Evolutionary conservation across 2,329 filamentous ascomycete genomes (phyloP).

Genomic region (Penicillium glabrum): DNA sequence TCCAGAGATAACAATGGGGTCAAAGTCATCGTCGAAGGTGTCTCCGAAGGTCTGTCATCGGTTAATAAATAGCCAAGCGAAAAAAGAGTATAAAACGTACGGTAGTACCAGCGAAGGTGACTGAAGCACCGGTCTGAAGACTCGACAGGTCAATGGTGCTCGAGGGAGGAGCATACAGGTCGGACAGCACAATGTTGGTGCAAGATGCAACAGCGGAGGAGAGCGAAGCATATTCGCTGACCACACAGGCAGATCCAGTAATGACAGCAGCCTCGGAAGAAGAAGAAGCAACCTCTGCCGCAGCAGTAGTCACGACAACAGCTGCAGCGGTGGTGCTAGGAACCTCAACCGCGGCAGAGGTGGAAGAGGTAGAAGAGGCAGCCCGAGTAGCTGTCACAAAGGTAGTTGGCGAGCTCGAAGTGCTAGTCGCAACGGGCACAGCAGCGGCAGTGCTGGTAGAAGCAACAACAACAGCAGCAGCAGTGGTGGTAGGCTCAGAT

Average conservation of each 20-base stretch:
- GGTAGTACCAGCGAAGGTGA: conserved; percentile 43
- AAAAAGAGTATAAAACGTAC: conserved; percentile 2
- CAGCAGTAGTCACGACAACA: conserved; percentile 1
- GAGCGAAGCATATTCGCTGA: conserved; percentile 29
- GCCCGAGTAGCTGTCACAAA: conserved; percentile 7
- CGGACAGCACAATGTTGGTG: conserved; percentile 43
- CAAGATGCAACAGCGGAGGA: conserved; percentile 41
- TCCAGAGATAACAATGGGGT: conserved; percentile 40
- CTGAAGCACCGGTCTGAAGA: conserved; percentile 42
- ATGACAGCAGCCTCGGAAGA: not conserved
- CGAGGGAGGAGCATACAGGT: conserved; percentile 40
- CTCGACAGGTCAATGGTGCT: conserved; percentile 43
- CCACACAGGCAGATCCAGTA: conserved; percentile 9
- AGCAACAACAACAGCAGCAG: not conserved
- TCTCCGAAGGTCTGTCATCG: conserved; percentile 34
- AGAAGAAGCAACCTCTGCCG: not conserved
- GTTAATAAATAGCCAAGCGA: not conserved
- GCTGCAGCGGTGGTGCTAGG: not conserved
- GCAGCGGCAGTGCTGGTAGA: not conserved
- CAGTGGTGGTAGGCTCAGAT: not conserved
- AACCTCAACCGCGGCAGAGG: not conserved
- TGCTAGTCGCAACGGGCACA: not conserved
- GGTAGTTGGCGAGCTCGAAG: conserved; percentile 5
- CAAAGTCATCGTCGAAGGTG: conserved; percentile 38
- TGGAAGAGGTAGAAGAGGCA: not conserved